phyloP scores from a whole-genome alignment of 495 filamentous ascomycete species.

The Immersiella caudata region DNA sequence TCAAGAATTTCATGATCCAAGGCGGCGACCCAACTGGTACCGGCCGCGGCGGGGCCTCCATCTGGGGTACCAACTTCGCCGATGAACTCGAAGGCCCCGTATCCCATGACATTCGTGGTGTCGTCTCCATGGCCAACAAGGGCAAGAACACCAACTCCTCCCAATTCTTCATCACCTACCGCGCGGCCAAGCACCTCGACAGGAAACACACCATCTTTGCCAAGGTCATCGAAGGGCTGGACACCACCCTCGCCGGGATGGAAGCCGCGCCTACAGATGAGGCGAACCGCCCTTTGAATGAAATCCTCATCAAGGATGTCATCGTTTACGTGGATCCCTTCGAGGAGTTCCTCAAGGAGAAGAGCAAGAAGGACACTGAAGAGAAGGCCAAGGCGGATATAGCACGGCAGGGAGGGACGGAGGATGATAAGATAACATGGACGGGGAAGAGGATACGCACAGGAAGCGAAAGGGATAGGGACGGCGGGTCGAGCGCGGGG shows the following conservation, averaged over 20 bases:
- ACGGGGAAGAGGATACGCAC: constrained; percentile 79
- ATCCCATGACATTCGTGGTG: constrained; percentile 74
- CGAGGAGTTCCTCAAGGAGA: constrained; percentile 80
- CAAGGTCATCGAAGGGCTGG: constrained; percentile 74
- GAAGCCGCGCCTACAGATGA: constrained; percentile 72
- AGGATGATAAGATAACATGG: constrained; percentile 88
- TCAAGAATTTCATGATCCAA: constrained; percentile 96
- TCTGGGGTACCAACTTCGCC: constrained; percentile 89
- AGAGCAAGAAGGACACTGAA: constrained; percentile 52
- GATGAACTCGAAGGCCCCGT: constrained; percentile 92
- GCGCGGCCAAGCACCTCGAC: constrained; percentile 79
- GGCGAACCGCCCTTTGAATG: constrained; percentile 70
- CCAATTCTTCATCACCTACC: constrained; percentile 96
- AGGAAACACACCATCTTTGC: constrained; percentile 97
- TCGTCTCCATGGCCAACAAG: constrained; percentile 96
- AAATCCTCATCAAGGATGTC: constrained; percentile 78
- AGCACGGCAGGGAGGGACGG: constrained; percentile 57
- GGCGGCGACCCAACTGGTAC: constrained; percentile 93
- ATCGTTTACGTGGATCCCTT: constrained; percentile 94
- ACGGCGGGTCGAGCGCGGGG: constrained; percentile 29
- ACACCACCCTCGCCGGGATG: constrained; percentile 65
- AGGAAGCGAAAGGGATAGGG: constrained; percentile 55
- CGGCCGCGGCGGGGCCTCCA: constrained; percentile 79
- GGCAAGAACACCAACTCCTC: constrained; percentile 94
- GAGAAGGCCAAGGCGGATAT: constrained; percentile 58